Evolutionary conservation across 768 basidiomycete species (phyloP).

Genomic region (Suillus ampliporus): DNA sequence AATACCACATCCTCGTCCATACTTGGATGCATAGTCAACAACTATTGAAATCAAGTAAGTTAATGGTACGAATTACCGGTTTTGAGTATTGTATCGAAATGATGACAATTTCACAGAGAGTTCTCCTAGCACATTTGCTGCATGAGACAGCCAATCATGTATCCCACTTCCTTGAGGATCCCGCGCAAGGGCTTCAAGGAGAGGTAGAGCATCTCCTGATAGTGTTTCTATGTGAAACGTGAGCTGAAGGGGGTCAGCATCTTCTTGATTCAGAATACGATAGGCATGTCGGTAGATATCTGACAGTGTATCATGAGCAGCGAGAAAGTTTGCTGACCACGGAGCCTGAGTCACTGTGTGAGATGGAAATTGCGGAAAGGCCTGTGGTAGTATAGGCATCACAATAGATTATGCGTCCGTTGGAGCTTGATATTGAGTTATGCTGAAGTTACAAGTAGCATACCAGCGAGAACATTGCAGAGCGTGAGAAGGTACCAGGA

Average conservation of each 20-base stretch:
- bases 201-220: slow-evolving; percentile 10
- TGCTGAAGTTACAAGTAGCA: too few relatives aligned
- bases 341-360: background rate
- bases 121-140: background rate
- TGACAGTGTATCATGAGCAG: slow-evolving; percentile 6
- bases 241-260: slow-evolving; percentile 8
- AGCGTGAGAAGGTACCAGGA: too few relatives aligned
- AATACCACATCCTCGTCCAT: background rate
- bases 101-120: background rate
- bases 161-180: background rate
- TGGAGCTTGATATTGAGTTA: too few relatives aligned
- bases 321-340: slow-evolving; percentile 9
- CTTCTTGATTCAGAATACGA: slow-evolving; percentile 12
- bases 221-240: slow-evolving; percentile 11
- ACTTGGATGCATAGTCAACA: background rate
- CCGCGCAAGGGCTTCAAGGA: slow-evolving; percentile 12
- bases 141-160: background rate
- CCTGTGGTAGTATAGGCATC: background rate
- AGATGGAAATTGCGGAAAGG: background rate
- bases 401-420: too few relatives aligned
- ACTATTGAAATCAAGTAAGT: too few relatives aligned
- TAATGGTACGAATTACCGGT: too few relatives aligned
- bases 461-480: too few relatives aligned
- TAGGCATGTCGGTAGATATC: slow-evolving; percentile 15
- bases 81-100: background rate